Evolutionary conservation across 331 rosid genomes (phyloP).

Genomic region (Quercus tomentella): DNA sequence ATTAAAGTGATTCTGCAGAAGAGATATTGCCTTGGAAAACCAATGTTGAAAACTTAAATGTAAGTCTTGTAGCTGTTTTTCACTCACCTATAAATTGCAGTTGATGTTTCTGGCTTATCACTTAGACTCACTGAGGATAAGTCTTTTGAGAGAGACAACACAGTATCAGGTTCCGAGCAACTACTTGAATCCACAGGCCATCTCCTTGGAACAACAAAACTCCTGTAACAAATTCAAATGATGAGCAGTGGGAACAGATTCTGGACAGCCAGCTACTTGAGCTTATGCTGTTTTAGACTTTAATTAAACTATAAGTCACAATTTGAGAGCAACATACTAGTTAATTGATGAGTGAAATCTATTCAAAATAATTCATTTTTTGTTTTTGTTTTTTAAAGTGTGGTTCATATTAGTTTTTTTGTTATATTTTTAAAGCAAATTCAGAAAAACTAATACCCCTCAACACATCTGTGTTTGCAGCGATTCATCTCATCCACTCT

Average conservation of each 20-base stretch:
- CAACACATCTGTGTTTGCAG: slow-evolving; percentile 29
- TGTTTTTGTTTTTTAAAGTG: no score
- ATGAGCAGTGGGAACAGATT: neutral
- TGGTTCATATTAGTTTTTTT: neutral
- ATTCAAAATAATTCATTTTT: neutral
- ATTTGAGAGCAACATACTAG: neutral
- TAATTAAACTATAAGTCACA: no score
- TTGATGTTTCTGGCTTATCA: slow-evolving; percentile 13
- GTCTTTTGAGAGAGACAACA: slow-evolving; percentile 20
- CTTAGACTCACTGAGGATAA: slow-evolving; percentile 22
- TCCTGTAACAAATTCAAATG: slow-evolving; percentile 21
- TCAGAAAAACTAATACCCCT: slow-evolving; percentile 30
- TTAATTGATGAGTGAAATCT: neutral
- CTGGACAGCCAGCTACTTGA: neutral
- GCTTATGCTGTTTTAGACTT: neutral
- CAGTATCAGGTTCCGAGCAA: slow-evolving; percentile 15
- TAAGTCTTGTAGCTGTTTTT: neutral
- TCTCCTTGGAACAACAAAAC: slow-evolving; percentile 18
- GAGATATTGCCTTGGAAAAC: no score
- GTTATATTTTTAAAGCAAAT: neutral
- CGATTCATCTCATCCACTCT: slow-evolving; percentile 22
- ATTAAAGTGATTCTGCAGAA: no score
- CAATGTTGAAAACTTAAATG: no score
- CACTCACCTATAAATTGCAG: neutral
- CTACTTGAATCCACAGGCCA: slow-evolving; percentile 14